Conservation (phyloP, 495 filamentous ascomycete species). For the Penicillium cinerascens region DNA sequence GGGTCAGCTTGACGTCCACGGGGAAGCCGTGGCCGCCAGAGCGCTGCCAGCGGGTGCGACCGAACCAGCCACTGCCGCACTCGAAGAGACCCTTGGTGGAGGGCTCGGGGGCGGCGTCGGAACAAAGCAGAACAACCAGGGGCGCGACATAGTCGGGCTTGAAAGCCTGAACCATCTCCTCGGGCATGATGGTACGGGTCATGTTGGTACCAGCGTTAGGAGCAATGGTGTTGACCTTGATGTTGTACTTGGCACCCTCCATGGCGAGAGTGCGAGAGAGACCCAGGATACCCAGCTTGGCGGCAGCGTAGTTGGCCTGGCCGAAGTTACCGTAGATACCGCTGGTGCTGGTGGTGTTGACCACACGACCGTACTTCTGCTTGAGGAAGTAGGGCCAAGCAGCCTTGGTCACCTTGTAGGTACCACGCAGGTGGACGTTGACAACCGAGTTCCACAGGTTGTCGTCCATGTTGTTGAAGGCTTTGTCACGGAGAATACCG, state of each 20-base stretch:
- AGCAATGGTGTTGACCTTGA: conserved; percentile 96
- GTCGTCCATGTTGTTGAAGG: conserved; percentile 97
- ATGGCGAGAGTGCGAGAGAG: conserved; percentile 89
- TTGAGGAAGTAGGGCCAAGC: conserved; percentile 98
- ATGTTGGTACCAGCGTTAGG: conserved; percentile 96
- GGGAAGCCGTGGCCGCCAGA: conserved; percentile 90
- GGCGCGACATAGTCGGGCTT: conserved; percentile 99
- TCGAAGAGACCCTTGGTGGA: conserved; percentile 91
- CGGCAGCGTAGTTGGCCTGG: conserved; percentile 95
- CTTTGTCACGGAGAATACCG: conserved; percentile 96
- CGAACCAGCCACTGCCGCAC: conserved; percentile 93
- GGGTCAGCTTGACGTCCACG: conserved; percentile 78
- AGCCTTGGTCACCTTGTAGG: conserved; percentile 95
- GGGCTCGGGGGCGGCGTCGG: conserved; percentile 80
- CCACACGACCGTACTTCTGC: conserved; percentile 95
- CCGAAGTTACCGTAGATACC: conserved; percentile 99
- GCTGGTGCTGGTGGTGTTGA: conserved; percentile 95
- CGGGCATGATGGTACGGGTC: conserved; percentile 92
- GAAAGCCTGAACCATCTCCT: conserved; percentile 98
- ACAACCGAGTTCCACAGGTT: conserved; percentile 89
- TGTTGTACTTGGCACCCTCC: conserved; percentile 97
- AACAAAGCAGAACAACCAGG: conserved; percentile 80
- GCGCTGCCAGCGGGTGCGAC: conserved; percentile 91
- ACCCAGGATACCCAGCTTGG: conserved; percentile 93
- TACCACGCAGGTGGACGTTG: conserved; percentile 89